phyloP scores from a whole-genome alignment of 2,329 filamentous ascomycete genomes.

The Pestalotiopsis fici region DNA sequence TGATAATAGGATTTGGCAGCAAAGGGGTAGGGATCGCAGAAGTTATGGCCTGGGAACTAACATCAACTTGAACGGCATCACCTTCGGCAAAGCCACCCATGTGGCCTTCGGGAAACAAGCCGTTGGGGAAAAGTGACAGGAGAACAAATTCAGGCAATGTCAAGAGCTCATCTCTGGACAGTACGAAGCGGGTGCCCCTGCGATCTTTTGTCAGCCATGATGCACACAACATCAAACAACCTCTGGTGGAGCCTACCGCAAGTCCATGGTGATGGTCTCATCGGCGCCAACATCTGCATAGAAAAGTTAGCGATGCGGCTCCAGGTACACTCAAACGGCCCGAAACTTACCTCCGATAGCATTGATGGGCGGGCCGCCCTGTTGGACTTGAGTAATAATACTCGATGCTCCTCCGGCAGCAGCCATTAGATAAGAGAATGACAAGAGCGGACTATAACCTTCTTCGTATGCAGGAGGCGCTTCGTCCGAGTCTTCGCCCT shows the following conservation, averaged over 20 bases:
- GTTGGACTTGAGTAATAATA: constrained; percentile 99
- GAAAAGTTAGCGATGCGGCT: constrained; percentile 10
- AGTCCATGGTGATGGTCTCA: constrained; percentile 92
- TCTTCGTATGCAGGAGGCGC: constrained; percentile 96
- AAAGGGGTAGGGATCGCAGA: constrained; percentile 21
- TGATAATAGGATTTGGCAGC: constrained; percentile 12
- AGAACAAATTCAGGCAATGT: constrained; percentile 97
- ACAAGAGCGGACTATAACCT: constrained; percentile 86
- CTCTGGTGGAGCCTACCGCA: constrained; percentile 64
- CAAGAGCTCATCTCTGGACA: constrained; percentile 91
- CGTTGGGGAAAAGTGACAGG: constrained; percentile 96
- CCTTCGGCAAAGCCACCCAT: constrained; percentile 91
- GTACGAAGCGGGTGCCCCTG: constrained; percentile 89
- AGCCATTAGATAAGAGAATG: constrained; percentile 97
- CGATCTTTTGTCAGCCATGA: neutral
- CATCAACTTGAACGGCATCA: constrained; percentile 95
- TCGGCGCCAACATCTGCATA: constrained; percentile 75
- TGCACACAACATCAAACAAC: neutral
- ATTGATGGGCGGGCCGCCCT: constrained; percentile 86
- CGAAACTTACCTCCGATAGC: constrained; percentile 73
- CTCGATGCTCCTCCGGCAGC: constrained; percentile 94
- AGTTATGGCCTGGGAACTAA: constrained; percentile 54
- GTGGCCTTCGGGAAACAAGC: constrained; percentile 94
- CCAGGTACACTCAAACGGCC: neutral
- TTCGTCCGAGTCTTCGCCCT: constrained; percentile 77